phyloP scores from a whole-genome alignment of 2,329 filamentous ascomycete genomes.

The Periconia digitata region DNA sequence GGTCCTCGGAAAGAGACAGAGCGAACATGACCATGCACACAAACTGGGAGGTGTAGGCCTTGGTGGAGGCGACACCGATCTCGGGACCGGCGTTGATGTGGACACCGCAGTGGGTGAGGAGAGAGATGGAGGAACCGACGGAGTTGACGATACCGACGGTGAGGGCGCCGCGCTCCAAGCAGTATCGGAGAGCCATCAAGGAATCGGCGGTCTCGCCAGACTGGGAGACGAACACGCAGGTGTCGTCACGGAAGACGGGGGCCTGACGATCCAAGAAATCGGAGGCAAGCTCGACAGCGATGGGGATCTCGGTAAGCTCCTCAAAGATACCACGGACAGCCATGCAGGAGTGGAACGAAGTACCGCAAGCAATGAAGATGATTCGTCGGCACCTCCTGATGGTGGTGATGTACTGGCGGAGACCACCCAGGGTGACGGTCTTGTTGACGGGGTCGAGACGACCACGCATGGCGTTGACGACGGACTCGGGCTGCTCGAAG shows the following conservation, averaged over 20 bases:
- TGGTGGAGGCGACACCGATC: constrained; percentile 98
- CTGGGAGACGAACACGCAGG: constrained; percentile 97
- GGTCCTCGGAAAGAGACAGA: constrained; percentile 91
- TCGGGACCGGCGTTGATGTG: constrained; percentile 99
- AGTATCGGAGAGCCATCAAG: constrained; percentile 95
- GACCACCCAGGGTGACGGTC: constrained; percentile 90
- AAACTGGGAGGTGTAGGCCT: constrained; percentile 99
- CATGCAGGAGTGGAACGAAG: constrained; percentile 99
- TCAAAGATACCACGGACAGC: constrained; percentile 97
- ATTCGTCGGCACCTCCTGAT: constrained; percentile 96
- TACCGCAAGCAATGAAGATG: constrained; percentile 99
- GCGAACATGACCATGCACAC: constrained; percentile 99
- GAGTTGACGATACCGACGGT: constrained; percentile 99
- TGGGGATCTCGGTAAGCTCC: constrained; percentile 96
- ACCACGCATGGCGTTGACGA: constrained; percentile 99
- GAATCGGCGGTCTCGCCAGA: constrained; percentile 98
- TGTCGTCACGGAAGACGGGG: constrained; percentile 98
- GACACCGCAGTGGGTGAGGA: constrained; percentile 98
- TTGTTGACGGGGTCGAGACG: constrained; percentile 93
- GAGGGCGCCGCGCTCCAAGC: constrained; percentile 92
- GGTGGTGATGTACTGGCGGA: constrained; percentile 93
- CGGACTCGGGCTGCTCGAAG: constrained; percentile 98
- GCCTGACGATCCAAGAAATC: constrained; percentile 97
- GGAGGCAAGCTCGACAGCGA: constrained; percentile 93
- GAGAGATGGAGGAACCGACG: constrained; percentile 96